A percentile compares a stretch with the other conserved stretches of the same genome.
These are phyloP conservation scores for Geotrichum phurueaensis DNA, from an alignment of 1,139 yeast species.

Conservation along the genomic window DNA sequence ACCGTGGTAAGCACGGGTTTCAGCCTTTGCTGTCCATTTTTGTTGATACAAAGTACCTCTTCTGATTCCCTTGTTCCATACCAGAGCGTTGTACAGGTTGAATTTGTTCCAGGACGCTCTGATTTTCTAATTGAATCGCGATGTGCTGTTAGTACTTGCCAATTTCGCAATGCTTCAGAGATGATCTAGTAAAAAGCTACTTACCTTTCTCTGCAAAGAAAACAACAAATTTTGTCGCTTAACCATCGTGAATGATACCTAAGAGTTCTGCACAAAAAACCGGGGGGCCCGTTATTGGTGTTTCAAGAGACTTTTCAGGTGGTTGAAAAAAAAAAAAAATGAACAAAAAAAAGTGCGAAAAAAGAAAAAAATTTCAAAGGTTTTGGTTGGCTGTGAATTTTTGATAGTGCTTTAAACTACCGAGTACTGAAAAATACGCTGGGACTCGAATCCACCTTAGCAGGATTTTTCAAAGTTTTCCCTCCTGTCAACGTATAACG, in stretches of 20 bases:
- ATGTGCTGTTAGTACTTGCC: not conserved
- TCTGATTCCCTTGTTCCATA: slow-evolving; percentile 40
- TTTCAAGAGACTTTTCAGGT: slow-evolving; percentile 1
- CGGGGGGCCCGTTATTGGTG: not conserved
- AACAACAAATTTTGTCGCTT: slow-evolving; percentile 19
- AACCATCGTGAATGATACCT: slow-evolving; percentile 12
- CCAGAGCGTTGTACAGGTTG: slow-evolving; percentile 74
- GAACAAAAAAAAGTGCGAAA: not conserved
- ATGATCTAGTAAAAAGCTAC: not conserved
- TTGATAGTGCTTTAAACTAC: not conserved
- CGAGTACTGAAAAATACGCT: slow-evolving; percentile 1
- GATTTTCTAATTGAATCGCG: slow-evolving; percentile 41
- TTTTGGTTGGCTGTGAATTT: slow-evolving; percentile 14
- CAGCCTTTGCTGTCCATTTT: slow-evolving; percentile 86
- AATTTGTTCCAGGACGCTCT: slow-evolving; percentile 91
- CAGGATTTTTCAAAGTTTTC: not conserved
- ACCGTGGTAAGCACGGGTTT: slow-evolving; percentile 93
- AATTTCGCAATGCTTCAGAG: not conserved
- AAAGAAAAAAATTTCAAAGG: not conserved
- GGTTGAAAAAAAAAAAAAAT: not conserved
- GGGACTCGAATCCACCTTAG: not conserved
- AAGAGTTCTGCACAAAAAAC: not conserved
- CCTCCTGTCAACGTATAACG: not conserved
- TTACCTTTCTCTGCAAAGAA: slow-evolving; percentile 19
- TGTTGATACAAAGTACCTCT: slow-evolving; percentile 75